These are phyloP conservation scores for Candida insectalens DNA, from an alignment of 805 yeast species.

Conservation along the genomic window DNA sequence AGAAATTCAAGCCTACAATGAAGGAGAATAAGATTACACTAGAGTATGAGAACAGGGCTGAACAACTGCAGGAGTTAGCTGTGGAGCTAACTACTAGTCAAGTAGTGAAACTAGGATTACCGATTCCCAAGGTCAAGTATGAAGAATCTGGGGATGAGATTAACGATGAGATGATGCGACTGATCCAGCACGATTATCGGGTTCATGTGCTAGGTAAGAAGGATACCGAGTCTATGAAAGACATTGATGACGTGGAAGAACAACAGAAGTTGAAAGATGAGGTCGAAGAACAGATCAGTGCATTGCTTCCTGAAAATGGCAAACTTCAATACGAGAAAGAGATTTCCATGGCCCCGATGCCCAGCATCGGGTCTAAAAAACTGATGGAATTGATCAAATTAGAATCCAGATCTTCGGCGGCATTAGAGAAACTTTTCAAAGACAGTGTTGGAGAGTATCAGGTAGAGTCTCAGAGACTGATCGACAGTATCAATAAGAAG, in stretches of 20 bases:
- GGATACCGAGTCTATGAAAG: neutral
- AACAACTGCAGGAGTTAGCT: neutral
- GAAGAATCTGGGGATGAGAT: neutral
- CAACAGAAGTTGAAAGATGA: neutral
- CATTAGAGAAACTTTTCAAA: neutral
- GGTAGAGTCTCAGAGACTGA: neutral
- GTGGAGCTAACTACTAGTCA: neutral
- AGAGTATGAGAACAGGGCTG: neutral
- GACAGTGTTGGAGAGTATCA: neutral
- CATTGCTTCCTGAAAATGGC: neutral
- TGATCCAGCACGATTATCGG: slow-evolving; percentile 1
- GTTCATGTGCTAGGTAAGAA: neutral
- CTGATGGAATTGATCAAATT: slow-evolving; percentile 2
- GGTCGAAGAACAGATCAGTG: slow-evolving; percentile 1
- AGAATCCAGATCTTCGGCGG: slow-evolving; percentile 1
- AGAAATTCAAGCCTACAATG: no score
- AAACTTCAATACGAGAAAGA: neutral
- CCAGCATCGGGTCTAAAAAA: no score
- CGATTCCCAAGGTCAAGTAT: slow-evolving; percentile 1
- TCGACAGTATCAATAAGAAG: slow-evolving; percentile 2
- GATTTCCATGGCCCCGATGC: no score
- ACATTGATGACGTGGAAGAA: neutral
- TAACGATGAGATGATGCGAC: neutral
- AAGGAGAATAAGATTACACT: neutral
- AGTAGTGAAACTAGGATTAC: neutral